A percentile compares a stretch with the other conserved stretches of the same genome.
Conservation (phyloP, 345 rosid genomes). For the Nephelium lappaceum region DNA sequence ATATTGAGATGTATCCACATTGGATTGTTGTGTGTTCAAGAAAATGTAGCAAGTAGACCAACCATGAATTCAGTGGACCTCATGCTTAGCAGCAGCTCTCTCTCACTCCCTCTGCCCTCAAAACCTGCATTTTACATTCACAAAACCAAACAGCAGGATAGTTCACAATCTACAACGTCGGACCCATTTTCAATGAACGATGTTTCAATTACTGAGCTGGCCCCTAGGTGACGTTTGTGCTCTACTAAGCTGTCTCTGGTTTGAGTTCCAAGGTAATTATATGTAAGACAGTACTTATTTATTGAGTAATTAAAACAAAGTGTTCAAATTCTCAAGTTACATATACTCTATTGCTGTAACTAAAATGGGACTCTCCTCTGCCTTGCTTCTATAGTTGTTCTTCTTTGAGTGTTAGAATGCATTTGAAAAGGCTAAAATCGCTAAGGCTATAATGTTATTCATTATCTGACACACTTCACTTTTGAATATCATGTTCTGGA, state of each 20-base stretch:
- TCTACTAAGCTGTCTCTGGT: background rate
- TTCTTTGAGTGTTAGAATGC: no score
- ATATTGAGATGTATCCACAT: constrained; percentile 55
- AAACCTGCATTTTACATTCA: constrained; percentile 43
- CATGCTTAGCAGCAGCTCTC: constrained; percentile 49
- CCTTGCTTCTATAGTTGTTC: no score
- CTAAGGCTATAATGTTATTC: no score
- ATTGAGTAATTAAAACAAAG: no score
- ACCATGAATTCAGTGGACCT: constrained; percentile 49
- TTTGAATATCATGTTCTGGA: no score
- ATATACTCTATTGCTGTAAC: no score
- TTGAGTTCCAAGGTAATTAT: background rate
- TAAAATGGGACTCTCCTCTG: no score
- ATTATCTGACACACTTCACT: no score
- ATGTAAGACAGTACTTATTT: background rate
- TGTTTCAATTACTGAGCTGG: constrained; percentile 24
- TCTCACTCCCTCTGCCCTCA: constrained; percentile 43
- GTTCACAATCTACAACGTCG: background rate
- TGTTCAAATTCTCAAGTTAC: no score
- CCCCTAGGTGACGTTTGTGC: constrained; percentile 21
- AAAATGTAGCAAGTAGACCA: constrained; percentile 40
- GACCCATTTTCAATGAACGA: constrained; percentile 26
- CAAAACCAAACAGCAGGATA: background rate
- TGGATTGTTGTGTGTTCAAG: constrained; percentile 61
- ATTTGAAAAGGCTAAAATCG: no score